Base-by-base conservation (phyloP, 192 early-diverging fungal species). In the Backusella liffmaniae region DNA sequence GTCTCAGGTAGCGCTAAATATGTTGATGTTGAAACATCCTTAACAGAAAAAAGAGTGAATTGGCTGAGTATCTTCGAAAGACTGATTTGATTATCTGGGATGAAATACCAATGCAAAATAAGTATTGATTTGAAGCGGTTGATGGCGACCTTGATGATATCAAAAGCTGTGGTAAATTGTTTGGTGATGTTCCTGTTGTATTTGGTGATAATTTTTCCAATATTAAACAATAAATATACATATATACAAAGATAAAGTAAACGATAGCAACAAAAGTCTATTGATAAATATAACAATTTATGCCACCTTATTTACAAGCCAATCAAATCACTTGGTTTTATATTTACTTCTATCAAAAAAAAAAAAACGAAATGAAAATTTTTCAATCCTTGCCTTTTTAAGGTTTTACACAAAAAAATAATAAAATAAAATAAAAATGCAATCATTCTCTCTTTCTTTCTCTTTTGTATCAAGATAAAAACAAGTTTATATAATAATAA, bases 31-130 rank as follows among this genome's bases (percentile, higher is more conserved):
- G n/a, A n/a, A n/a, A n/a, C n/a, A n/a, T n/a, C n/a, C n/a, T n/a
- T n/a, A n/a, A n/a, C n/a, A 71, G 21, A 71, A 71, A 71, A 49
- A 49, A 71, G 0, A 71, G 23, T 21, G 10, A 51, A 2, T 42
- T 71, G 29, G 70, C 42, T 32, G 29, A 53, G 10, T 32, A 46
- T 32, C 10, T 71, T 32, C 12, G 26, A 51, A 30, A 30, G 0
- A 8, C 42, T 32, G 18, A 18, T 16, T 18, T 51, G 13, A 72
- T 72, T 15, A 72, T 72, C 9, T 51, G 70, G 46, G 70, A 72
- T 51, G 46, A 72, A 44, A 49, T 72, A 32, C 70, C 46, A 1
- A 71, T 72, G 70, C 42, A 53, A 51, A 23, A 72, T 23, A 23
- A 32, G 23, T 13, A 34, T 51, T 72, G 44, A 7, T 72, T 72